These are phyloP conservation scores for Penicillium crustosum DNA, from an alignment of 2,329 filamentous ascomycete species.

Conservation along the genomic window DNA sequence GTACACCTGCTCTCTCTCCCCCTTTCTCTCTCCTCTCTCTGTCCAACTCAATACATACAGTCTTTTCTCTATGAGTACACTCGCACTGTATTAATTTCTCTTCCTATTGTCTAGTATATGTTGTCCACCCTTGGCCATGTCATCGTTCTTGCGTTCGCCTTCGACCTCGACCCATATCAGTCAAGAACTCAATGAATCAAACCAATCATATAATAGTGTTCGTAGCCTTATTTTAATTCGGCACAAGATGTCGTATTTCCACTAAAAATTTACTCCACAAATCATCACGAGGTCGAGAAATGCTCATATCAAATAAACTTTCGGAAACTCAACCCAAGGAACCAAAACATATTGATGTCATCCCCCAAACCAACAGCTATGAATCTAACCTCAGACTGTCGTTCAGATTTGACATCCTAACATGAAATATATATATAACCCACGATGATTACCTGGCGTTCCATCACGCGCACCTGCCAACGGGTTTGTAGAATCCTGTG, in stretches of 20 bases:
- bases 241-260: not conserved
- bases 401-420: not conserved
- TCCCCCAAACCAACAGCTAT: not conserved
- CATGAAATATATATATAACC: not conserved
- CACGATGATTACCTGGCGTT: slow-evolving; percentile 8
- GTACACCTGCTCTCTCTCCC: too few relatives aligned
- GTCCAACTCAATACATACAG: too few relatives aligned
- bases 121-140: too few relatives aligned
- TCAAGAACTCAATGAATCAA: too few relatives aligned
- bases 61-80: too few relatives aligned
- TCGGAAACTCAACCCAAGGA: slow-evolving; percentile 4
- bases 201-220: not conserved
- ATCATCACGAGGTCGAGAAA: not conserved
- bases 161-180: too few relatives aligned
- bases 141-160: too few relatives aligned
- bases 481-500: not conserved
- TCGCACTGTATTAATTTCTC: too few relatives aligned
- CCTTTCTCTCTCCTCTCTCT: too few relatives aligned
- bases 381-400: not conserved
- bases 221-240: not conserved
- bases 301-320: slow-evolving; percentile 1
- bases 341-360: slow-evolving; percentile 7
- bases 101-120: too few relatives aligned
- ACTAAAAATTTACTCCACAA: not conserved
- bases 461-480: not conserved